Base-by-base conservation (phyloP, 768 basidiomycete genomes). In the Boletus reticuloceps region DNA sequence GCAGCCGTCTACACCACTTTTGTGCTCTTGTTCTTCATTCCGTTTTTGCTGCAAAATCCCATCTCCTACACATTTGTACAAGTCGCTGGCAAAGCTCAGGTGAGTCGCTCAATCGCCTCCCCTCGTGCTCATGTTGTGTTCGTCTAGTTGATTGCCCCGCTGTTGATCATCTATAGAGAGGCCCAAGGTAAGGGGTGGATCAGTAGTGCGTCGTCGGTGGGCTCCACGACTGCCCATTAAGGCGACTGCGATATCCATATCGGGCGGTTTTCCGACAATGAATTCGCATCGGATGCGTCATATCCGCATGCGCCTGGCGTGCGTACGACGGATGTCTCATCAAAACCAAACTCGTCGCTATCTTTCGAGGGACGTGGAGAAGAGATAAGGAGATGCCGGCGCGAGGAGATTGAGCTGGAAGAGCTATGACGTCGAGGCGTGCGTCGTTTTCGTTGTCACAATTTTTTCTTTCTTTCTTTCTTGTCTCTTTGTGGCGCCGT, bases 371-470 rank as follows among this genome's bases (percentile, higher is more conserved):
- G 34, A 12, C 34, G 12, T 11, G 34, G 10, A 89, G 6, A 95
- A 74, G 66, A 89, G 83, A 6, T 94, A 19, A 20, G 36, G 74
- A 0, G 85, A 34, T 14, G 13, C 5, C 34, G 12, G 83, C 27
- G 89, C 83, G 29, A 94, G 54, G 54, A 51, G 29, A 59, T 63
- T 7, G 60, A 54, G 44, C 17, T 58, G 56, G 19, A 36, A 46
- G 49, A 37, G 45, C 4, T 41, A 16, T 54, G 22, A 47, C n/a
- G n/a, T n/a, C 17, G 10, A 25, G 36, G 32, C 20, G 12, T 29
- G n/a, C 5, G 5, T 36, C 10, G 4, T 7, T 27, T 16, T 5
- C 19, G 36, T 7, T 14, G 11, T 29, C 7, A 34, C 34, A 4
- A 1, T 13, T 12, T 34, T 34, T 13, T 34, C 13, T 11, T 2